Conservation (phyloP, 2,329 filamentous ascomycete genomes). For the Alternaria brassicae region DNA sequence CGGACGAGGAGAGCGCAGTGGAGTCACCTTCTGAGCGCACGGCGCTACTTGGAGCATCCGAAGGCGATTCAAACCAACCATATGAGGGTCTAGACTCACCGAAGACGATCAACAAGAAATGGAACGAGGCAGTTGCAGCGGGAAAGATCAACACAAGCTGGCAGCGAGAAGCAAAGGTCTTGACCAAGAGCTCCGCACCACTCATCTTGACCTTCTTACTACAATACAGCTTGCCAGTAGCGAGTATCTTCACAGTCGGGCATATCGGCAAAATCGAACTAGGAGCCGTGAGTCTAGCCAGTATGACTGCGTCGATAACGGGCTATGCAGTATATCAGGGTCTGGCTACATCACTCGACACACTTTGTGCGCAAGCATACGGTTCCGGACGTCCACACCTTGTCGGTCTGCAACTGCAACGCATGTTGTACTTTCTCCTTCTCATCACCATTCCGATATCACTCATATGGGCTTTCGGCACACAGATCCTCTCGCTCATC, state of each 20-base stretch:
- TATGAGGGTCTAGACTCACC: conserved; percentile 59
- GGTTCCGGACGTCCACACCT: conserved; percentile 89
- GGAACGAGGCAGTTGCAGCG: conserved; percentile 76
- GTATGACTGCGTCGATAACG: conserved; percentile 59
- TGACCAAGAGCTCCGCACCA: conserved; percentile 61
- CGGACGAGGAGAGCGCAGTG: conserved; percentile 42
- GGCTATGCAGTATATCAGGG: conserved; percentile 61
- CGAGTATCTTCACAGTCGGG: conserved; percentile 58
- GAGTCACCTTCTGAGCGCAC: conserved; percentile 54
- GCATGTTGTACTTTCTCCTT: conserved; percentile 81
- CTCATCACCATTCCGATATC: conserved; percentile 74
- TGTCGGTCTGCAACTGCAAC: conserved; percentile 82
- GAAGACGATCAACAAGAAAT: conserved; percentile 52
- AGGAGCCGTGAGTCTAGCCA: conserved; percentile 57
- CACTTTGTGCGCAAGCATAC: conserved; percentile 91
- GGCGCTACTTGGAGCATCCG: conserved; percentile 54
- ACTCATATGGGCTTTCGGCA: conserved; percentile 73
- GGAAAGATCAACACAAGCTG: conserved; percentile 89
- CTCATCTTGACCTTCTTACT: conserved; percentile 58
- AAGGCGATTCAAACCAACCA: conserved; percentile 46
- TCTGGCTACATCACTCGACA: conserved; percentile 89
- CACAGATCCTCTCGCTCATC: conserved; percentile 67
- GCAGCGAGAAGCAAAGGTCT: conserved; percentile 85
- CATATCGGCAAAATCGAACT: conserved; percentile 59
- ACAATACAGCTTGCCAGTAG: conserved; percentile 58